phyloP scores from a whole-genome alignment of 2,329 filamentous ascomycete genomes.

The Curvularia sp. region DNA sequence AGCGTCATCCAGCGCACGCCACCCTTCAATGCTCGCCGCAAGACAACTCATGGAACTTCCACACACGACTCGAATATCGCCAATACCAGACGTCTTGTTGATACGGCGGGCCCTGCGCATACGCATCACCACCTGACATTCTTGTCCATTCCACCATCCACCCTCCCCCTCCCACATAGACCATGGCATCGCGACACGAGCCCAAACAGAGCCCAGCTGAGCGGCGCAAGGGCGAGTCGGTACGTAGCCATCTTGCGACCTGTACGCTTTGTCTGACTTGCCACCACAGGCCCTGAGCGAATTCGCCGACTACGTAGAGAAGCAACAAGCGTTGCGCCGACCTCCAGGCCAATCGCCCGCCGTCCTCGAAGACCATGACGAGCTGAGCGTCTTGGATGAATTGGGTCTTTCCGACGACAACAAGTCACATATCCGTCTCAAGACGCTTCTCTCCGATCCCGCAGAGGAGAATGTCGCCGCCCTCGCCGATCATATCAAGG shows the following conservation, averaged over 20 bases:
- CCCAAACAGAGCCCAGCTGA: slow-evolving; percentile 74
- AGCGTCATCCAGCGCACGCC: slow-evolving; percentile 27
- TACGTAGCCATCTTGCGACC: slow-evolving; percentile 53
- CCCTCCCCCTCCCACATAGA: slow-evolving; percentile 18
- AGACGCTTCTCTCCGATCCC: slow-evolving; percentile 72
- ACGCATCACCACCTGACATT: slow-evolving; percentile 31
- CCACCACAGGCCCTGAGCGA: slow-evolving; percentile 78
- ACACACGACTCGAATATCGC: slow-evolving; percentile 29
- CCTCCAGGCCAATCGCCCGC: slow-evolving; percentile 49
- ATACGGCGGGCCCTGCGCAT: slow-evolving; percentile 31
- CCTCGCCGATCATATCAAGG: slow-evolving; percentile 70
- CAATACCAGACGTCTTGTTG: slow-evolving; percentile 33
- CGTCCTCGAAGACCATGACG: slow-evolving; percentile 74
- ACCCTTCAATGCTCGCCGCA: slow-evolving; percentile 40
- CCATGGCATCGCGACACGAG: slow-evolving; percentile 49
- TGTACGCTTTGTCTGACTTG: not conserved
- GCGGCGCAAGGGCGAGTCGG: slow-evolving; percentile 84
- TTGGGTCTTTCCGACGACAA: slow-evolving; percentile 75
- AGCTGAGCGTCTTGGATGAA: slow-evolving; percentile 87
- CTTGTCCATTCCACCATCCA: slow-evolving; percentile 9
- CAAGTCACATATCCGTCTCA: slow-evolving; percentile 69
- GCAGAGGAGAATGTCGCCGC: slow-evolving; percentile 67
- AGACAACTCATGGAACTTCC: slow-evolving; percentile 46
- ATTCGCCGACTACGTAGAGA: slow-evolving; percentile 96
- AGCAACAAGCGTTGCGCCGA: slow-evolving; percentile 78